Evolutionary conservation across 345 rosid genomes (phyloP), one percentile per base, ranked within the genome.

Genomic region (Dipteronia sinensis): DNA sequence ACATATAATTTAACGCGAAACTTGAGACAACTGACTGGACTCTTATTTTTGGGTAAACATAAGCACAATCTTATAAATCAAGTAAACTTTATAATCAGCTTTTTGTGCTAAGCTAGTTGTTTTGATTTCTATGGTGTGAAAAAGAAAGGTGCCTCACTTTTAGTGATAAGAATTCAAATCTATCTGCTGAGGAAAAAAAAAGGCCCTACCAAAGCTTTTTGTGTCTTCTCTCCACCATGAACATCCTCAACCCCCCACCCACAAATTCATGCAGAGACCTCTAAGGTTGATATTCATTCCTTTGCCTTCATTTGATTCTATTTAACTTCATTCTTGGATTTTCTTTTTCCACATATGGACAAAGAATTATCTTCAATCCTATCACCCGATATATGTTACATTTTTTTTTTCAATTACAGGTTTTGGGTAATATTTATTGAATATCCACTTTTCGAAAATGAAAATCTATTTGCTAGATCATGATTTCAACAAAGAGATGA

Each of bases 151-250:
- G 53, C 23, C 53, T 55, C 80, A 63, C 72, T 76, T 75, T 64
- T 77, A 75, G 42, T 31, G 78, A 77, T 69, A 34, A 38, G 71
- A 74, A 73, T 83, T 81, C 66, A 75, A 71, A 76, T 74, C 65
- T 74, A 76, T 81, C 85, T 40, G 67, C 77, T 34, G 40, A 78
- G 40, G 22, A 29, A 15, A 34, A 38, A 38, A 38, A 6, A 38
- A 84, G 74, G 76, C 83, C 83, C 47, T n/a, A 53, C 78, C 51
- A 70, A 65, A 74, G 64, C 72, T 27, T 71, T 10, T 76, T 58
- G 16, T 59, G 23, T 29, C 67, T 31, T 59, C 64, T 75, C 19
- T 59, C 40, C 72, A 12, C 65, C 12, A 25, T 58, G 10, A 47
- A 22, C 27, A 13, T 73, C 74, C 51, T 67, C 2, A 15, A 20